Conservation (phyloP, 805 yeast genomes). For the Hanseniaspora taiwanica region DNA sequence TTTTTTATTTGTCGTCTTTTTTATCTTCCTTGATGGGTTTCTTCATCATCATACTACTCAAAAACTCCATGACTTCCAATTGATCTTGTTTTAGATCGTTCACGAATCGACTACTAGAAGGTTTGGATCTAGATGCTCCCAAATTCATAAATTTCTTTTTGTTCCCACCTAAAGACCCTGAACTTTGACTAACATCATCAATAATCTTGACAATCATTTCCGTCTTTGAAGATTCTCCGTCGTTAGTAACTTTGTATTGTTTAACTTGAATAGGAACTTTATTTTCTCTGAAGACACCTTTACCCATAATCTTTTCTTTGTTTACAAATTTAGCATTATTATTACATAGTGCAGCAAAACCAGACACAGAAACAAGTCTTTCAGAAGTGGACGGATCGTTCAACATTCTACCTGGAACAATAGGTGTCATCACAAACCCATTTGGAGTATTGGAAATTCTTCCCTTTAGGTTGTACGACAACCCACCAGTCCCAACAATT, state of each 20-base stretch:
- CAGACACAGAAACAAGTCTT: constrained; percentile 47
- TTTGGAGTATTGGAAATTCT: constrained; percentile 57
- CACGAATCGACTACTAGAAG: constrained; percentile 2
- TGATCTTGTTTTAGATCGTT: not conserved
- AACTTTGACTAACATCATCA: constrained; percentile 24
- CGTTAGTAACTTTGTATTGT: constrained; percentile 2
- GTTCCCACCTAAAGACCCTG: constrained; percentile 23
- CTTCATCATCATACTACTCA: constrained; percentile 8
- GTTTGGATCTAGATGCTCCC: constrained; percentile 1
- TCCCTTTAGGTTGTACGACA: constrained; percentile 57
- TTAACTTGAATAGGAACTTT: constrained; percentile 30
- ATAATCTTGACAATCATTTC: not conserved
- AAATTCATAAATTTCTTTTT: not conserved
- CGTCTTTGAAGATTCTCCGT: not conserved
- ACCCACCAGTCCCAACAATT: constrained; percentile 62
- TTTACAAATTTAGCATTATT: constrained; percentile 21
- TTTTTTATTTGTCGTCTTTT: too few relatives aligned
- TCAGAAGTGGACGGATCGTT: constrained; percentile 28
- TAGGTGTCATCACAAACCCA: constrained; percentile 41
- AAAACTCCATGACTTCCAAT: not conserved
- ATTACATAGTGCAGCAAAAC: constrained; percentile 30
- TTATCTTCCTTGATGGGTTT: too few relatives aligned
- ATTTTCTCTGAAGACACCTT: constrained; percentile 31
- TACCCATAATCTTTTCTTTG: constrained; percentile 22
- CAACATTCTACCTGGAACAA: constrained; percentile 59